These are phyloP conservation scores for Pseudogymnoascus sp. DNA, from an alignment of 2,329 filamentous ascomycete species.

Conservation along the genomic window DNA sequence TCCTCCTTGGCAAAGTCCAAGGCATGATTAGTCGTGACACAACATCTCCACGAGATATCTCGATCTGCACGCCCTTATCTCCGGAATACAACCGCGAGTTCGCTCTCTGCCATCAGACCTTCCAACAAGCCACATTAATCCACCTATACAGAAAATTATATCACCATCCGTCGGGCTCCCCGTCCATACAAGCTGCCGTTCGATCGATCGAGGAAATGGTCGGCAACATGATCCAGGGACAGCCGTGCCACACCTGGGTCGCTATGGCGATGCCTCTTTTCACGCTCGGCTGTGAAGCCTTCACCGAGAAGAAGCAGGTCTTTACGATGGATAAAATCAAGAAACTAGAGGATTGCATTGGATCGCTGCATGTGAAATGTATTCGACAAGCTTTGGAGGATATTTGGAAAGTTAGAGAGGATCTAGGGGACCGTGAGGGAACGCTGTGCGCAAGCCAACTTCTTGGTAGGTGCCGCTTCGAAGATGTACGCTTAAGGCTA, in stretches of 20 bases:
- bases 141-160: slow-evolving; percentile 20
- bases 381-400: neutral
- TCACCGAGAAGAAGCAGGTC: slow-evolving; percentile 15
- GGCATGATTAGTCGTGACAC: slow-evolving; percentile 16
- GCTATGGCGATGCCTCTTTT: slow-evolving; percentile 24
- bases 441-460: neutral
- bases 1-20: slow-evolving; percentile 19
- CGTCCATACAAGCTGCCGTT: neutral
- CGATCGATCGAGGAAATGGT: slow-evolving; percentile 18
- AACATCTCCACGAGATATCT: slow-evolving; percentile 16
- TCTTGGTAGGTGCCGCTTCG: neutral
- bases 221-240: slow-evolving; percentile 14
- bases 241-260: slow-evolving; percentile 20
- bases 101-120: slow-evolving; percentile 19
- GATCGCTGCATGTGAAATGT: neutral
- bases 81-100: slow-evolving; percentile 18
- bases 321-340: slow-evolving; percentile 3
- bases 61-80: slow-evolving; percentile 14
- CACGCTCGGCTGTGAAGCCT: slow-evolving; percentile 22
- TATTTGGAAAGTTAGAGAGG: neutral
- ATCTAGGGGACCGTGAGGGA: neutral
- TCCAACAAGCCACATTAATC: slow-evolving; percentile 21
- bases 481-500: neutral
- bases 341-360: neutral
- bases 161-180: slow-evolving; percentile 15